Evolutionary conservation across 768 basidiomycete species (phyloP), one percentile per base, ranked within the genome.

Genomic region (Boletales sp.): DNA sequence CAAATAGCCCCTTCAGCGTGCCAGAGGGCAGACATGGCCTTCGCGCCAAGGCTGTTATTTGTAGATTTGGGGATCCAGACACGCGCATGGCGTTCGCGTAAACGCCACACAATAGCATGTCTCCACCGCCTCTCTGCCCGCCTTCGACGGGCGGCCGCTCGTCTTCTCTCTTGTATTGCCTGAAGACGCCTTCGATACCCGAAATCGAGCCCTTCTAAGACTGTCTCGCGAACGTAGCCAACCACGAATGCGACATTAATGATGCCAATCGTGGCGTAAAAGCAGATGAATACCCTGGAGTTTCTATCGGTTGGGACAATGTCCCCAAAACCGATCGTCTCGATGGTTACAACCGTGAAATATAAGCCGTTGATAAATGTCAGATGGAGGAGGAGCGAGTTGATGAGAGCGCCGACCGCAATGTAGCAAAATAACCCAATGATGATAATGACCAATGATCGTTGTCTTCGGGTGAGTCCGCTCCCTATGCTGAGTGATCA

Each of bases 271-370:
- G 72, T 68, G 35, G 80, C 72, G 54, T 85, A 87, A 49, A 79
- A 55, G 60, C 80, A 81, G 0, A 77, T 72, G 56, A 86, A 85
- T 12, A 84, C 55, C n/a, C 81, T 81, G 4, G 79, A 71, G 1
- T 74, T 74, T 4, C 79, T 69, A 2, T 72, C 69, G 3, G 39
- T 46, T 3, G 87, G 87, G 10, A 70, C 63, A 46, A 90, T 83
- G 59, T 91, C 89, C n/a, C 89, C 89, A 59, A 90, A 89, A 66
- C 79, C 81, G 13, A 84, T 74, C 8, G 82, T 86, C 63, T 90
- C 86, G 51, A 91, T 84, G 5, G 86, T 77, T 15, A 81, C 80
- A 35, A 88, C 74, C 8, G 83, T 80, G 59, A 90, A 90, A 62
- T 90, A 91, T n/a, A 92, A 72, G 1, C 82, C 83, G 60, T 89